phyloP scores from a whole-genome alignment of 2,329 filamentous ascomycete species.

The Hymenoscyphus scutula region DNA sequence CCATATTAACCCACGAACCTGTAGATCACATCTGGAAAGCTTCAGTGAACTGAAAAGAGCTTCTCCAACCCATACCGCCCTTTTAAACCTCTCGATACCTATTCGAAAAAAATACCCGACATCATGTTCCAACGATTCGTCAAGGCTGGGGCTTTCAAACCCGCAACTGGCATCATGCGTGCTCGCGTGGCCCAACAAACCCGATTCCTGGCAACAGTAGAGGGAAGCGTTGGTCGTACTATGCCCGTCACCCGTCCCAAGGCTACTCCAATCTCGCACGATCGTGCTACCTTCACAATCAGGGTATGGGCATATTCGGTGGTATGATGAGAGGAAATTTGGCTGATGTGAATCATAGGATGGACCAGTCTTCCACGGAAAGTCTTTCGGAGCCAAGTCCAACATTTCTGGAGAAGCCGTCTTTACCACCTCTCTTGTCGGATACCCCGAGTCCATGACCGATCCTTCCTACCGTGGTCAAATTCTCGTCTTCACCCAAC shows the following conservation, averaged over 20 bases:
- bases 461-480: slow-evolving; percentile 88
- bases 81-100: slow-evolving; percentile 17
- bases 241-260: slow-evolving; percentile 58
- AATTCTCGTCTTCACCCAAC: slow-evolving; percentile 97
- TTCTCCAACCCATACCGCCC: slow-evolving; percentile 21
- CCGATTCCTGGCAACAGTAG: slow-evolving; percentile 63
- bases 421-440: slow-evolving; percentile 96
- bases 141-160: slow-evolving; percentile 50
- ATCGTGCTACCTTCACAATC: slow-evolving; percentile 91
- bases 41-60: slow-evolving; percentile 40
- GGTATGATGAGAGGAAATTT: slow-evolving; percentile 8
- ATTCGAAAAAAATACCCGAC: slow-evolving; percentile 30
- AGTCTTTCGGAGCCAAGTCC: slow-evolving; percentile 91
- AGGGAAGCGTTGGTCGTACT: slow-evolving; percentile 67
- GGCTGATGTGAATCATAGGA: slow-evolving; percentile 54
- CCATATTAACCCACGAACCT: slow-evolving; percentile 24
- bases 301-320: slow-evolving; percentile 55
- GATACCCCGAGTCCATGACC: slow-evolving; percentile 94
- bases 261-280: slow-evolving; percentile 66
- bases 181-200: slow-evolving; percentile 36
- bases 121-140: slow-evolving; percentile 62
- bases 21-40: slow-evolving; percentile 45
- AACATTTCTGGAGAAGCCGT: slow-evolving; percentile 98
- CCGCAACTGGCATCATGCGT: slow-evolving; percentile 33
- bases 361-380: slow-evolving; percentile 93